Percentiles rank a stretch among this genome's conserved stretches.
phyloP scores from a whole-genome alignment of 2,329 filamentous ascomycete species.

The Magnaporthiopsis rhizophila region DNA sequence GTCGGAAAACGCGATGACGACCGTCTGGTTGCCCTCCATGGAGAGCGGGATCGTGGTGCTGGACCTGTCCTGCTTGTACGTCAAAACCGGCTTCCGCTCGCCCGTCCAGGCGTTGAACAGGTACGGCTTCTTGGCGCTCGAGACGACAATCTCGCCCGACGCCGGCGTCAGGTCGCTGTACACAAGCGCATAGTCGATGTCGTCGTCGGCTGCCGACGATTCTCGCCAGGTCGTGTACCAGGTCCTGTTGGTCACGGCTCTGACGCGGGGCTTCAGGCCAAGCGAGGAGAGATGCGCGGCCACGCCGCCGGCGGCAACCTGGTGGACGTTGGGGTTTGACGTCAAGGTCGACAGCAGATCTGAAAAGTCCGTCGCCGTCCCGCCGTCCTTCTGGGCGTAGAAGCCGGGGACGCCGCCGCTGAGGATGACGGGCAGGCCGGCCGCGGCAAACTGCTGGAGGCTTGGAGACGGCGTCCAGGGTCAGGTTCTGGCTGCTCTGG shows the following conservation, averaged over 20 bases:
- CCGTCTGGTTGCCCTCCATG: conserved; percentile 30
- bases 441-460: conserved; percentile 26
- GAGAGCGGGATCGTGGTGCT: conserved; percentile 24
- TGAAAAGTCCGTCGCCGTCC: too few species aligned
- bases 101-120: conserved; percentile 35
- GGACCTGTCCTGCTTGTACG: conserved; percentile 7
- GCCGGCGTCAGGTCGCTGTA: conserved; percentile 21
- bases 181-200: conserved; percentile 29
- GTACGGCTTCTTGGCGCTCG: conserved; percentile 7
- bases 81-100: conserved; percentile 19
- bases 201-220: conserved; percentile 12
- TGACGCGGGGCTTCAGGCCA: conserved; percentile 23
- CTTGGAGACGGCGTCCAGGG: conserved; percentile 22
- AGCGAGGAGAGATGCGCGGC: conserved; percentile 22
- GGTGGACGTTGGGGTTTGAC: conserved; percentile 25
- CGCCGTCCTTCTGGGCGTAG: too few species aligned
- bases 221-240: conserved; percentile 29
- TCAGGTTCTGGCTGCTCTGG: conserved; percentile 34
- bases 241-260: conserved; percentile 18
- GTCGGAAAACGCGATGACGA: conserved; percentile 21
- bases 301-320: conserved; percentile 20
- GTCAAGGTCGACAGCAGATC: conserved; percentile 16
- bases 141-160: background rate
- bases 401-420: conserved; percentile 17
- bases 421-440: conserved; percentile 34